A percentile compares a stretch with the other conserved stretches of the same genome.
These are phyloP conservation scores for Spathaspora girioi DNA, from an alignment of 805 yeast species.

Conservation along the genomic window DNA sequence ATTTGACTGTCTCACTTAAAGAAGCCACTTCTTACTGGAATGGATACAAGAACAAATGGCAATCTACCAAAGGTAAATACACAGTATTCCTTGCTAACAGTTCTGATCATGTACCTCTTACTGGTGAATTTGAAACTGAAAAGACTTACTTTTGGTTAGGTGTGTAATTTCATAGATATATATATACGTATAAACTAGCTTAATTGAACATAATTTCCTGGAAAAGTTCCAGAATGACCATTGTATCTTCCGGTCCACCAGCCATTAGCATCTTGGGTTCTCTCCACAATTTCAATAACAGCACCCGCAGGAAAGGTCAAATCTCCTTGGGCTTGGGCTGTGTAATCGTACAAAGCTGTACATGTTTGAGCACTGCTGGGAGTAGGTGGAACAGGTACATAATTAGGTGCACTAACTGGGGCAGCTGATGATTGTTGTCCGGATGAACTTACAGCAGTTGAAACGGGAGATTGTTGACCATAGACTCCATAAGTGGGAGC, in stretches of 20 bases:
- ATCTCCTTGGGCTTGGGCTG: conserved; percentile 93
- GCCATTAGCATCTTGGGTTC: conserved; percentile 81
- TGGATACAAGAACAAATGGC: conserved; percentile 47
- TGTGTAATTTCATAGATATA: conserved; percentile 3
- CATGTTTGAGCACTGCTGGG: conserved; percentile 53
- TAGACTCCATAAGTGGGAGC: conserved; percentile 12
- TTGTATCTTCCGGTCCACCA: conserved; percentile 96
- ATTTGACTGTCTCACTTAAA: conserved; percentile 37
- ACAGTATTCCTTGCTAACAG: conserved; percentile 44
- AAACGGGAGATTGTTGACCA: conserved; percentile 12
- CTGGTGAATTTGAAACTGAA: conserved; percentile 12
- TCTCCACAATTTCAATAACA: conserved; percentile 74
- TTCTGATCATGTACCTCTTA: conserved; percentile 23
- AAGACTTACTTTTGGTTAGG: conserved; percentile 9
- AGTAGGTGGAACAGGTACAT: conserved; percentile 20
- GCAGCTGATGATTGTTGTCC: conserved; percentile 8
- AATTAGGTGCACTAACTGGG: conserved; percentile 21
- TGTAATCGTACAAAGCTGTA: conserved; percentile 86
- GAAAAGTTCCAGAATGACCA: conserved; percentile 89
- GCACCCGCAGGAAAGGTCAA: conserved; percentile 85
- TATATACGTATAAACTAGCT: conserved; percentile 18
- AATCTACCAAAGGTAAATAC: conserved; percentile 48
- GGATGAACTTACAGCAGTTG: conserved; percentile 12
- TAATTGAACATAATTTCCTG: conserved; percentile 91
- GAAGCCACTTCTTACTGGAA: conserved; percentile 56